Conservation (phyloP, 441 rosid species). For the Populus hybrid region DNA sequence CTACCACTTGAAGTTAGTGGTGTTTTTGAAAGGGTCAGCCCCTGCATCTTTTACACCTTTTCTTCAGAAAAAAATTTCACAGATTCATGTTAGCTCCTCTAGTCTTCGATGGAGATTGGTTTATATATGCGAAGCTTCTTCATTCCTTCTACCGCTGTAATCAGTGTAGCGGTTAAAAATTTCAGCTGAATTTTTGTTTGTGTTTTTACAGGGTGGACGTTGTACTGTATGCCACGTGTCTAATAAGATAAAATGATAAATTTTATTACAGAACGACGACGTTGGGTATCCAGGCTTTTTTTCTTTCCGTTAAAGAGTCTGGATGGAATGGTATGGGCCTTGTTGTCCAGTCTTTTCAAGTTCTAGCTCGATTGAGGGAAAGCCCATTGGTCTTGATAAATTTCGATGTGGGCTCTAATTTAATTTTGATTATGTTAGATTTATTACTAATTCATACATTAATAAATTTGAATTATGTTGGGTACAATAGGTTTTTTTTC, state of each 20-base stretch:
- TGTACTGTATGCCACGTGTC: constrained; percentile 32
- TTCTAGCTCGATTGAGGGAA: no score
- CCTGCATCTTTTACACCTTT: constrained; percentile 34
- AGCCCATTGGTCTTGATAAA: no score
- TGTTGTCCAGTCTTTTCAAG: no score
- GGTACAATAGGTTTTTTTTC: no score
- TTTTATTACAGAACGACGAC: constrained; percentile 7
- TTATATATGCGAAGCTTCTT: background rate
- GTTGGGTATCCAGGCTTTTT: background rate
- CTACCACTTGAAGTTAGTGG: constrained; percentile 35
- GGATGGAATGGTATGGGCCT: no score
- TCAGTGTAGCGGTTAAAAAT: background rate
- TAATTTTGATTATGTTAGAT: no score
- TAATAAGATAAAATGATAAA: constrained; percentile 21
- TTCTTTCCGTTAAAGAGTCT: no score
- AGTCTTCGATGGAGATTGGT: background rate
- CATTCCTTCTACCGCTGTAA: background rate
- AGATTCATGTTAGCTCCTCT: constrained; percentile 15
- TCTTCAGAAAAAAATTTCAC: background rate
- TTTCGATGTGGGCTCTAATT: no score
- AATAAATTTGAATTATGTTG: no score
- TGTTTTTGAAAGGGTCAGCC: constrained; percentile 31
- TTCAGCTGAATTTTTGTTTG: background rate
- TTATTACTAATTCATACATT: no score
- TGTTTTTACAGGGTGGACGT: background rate